phyloP scores from a whole-genome alignment of 2,329 filamentous ascomycete species.

The Colletotrichum sp. region DNA sequence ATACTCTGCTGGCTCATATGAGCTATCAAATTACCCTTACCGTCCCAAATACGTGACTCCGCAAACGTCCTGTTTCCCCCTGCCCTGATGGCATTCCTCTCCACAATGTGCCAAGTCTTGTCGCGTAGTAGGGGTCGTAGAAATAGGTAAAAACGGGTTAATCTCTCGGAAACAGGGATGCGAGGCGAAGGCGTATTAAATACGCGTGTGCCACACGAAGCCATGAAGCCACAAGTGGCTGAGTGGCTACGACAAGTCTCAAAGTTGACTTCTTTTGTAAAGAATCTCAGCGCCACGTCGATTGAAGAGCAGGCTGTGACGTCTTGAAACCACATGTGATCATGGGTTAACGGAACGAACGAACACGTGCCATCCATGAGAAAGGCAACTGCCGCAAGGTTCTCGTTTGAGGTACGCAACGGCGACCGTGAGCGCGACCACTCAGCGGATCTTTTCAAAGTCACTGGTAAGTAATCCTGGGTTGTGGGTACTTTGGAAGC shows the following conservation, averaged over 20 bases:
- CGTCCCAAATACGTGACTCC: not conserved
- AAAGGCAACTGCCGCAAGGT: not conserved
- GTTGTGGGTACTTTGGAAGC: not conserved
- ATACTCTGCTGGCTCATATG: not conserved
- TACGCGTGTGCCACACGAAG: no score
- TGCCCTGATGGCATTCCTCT: not conserved
- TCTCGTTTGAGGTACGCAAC: rapidly evolving
- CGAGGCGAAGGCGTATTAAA: no score
- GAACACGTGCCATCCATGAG: not conserved
- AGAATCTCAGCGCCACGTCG: not conserved
- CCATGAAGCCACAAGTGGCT: no score
- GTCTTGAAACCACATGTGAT: not conserved
- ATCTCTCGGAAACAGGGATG: no score
- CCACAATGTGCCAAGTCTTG: not conserved
- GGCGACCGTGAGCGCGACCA: not conserved
- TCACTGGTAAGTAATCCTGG: not conserved
- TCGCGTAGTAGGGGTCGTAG: no score
- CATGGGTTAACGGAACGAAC: not conserved
- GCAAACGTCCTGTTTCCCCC: not conserved
- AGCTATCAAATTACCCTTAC: not conserved
- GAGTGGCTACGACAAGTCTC: no score
- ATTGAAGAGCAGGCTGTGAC: not conserved
- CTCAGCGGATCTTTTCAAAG: not conserved
- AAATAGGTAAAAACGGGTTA: no score
- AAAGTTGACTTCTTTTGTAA: not conserved